Percentiles rank a stretch among this genome's conserved stretches.
Evolutionary conservation across 2,329 filamentous ascomycete species (phyloP).

Genomic region (Emmonsiellopsis sp.): DNA sequence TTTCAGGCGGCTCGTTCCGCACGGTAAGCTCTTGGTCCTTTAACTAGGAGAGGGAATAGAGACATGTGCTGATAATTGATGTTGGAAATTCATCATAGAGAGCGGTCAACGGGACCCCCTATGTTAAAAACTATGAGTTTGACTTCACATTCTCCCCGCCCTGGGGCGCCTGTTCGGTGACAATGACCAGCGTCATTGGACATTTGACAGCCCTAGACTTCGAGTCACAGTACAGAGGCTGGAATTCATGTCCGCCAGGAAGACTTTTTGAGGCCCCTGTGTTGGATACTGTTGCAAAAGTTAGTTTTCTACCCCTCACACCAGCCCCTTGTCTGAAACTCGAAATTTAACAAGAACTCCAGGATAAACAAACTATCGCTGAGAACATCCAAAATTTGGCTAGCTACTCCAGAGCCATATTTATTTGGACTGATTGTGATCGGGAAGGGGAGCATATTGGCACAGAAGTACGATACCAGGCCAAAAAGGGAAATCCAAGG

Average conservation of each 20-base stretch:
- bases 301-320: slow-evolving; percentile 27
- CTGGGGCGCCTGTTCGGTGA: slow-evolving; percentile 76
- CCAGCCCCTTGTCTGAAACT: not conserved
- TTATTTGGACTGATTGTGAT: slow-evolving; percentile 99
- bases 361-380: slow-evolving; percentile 74
- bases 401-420: slow-evolving; percentile 59
- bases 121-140: slow-evolving; percentile 91
- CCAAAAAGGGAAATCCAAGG: slow-evolving; percentile 59
- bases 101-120: slow-evolving; percentile 58
- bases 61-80: slow-evolving; percentile 8
- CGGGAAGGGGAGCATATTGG: slow-evolving; percentile 96
- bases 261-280: slow-evolving; percentile 75
- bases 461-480: slow-evolving; percentile 75
- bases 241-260: slow-evolving; percentile 70
- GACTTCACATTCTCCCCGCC: slow-evolving; percentile 71
- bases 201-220: slow-evolving; percentile 82
- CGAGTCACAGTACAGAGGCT: slow-evolving; percentile 60
- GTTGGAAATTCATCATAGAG: slow-evolving; percentile 39
- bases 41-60: not conserved
- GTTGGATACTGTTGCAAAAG: slow-evolving; percentile 55
- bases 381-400: slow-evolving; percentile 78
- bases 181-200: slow-evolving; percentile 87
- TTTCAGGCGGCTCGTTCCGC: slow-evolving; percentile 65
- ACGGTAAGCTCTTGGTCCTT: slow-evolving; percentile 46
- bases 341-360: slow-evolving; percentile 7